These are phyloP conservation scores for Xylaria sp. DNA, from an alignment of 495 filamentous ascomycete species.

Conservation along the genomic window DNA sequence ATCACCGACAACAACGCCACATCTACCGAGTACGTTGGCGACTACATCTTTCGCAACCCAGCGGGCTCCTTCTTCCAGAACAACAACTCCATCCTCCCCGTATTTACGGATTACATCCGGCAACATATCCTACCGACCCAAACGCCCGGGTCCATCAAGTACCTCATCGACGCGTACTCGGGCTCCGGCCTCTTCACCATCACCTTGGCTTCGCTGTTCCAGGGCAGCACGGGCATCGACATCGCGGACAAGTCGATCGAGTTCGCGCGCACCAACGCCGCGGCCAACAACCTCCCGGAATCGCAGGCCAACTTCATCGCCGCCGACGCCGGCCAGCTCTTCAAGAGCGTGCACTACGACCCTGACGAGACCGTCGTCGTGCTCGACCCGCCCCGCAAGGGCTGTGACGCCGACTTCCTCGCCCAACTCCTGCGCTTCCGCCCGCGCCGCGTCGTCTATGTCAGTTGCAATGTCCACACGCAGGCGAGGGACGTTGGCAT, in stretches of 20 bases:
- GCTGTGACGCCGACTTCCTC: constrained; percentile 87
- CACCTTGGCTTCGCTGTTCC: constrained; percentile 82
- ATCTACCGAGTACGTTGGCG: constrained; percentile 83
- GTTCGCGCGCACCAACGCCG: constrained; percentile 79
- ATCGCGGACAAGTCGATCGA: constrained; percentile 71
- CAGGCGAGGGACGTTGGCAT: constrained; percentile 92
- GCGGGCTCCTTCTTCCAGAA: constrained; percentile 98
- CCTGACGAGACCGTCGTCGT: constrained; percentile 85
- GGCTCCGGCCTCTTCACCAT: constrained; percentile 97
- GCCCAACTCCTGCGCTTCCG: constrained; percentile 76
- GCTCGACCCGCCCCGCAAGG: constrained; percentile 93
- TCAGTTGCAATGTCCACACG: constrained; percentile 97
- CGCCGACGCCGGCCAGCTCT: constrained; percentile 83
- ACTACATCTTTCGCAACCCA: constrained; percentile 85
- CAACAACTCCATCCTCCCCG: constrained; percentile 96
- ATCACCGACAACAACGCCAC: constrained; percentile 83
- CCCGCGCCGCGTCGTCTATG: constrained; percentile 84
- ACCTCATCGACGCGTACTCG: constrained; percentile 96
- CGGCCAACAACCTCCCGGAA: constrained; percentile 69
- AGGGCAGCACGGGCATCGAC: constrained; percentile 57
- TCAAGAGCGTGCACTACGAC: constrained; percentile 73
- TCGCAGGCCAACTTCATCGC: constrained; percentile 74
- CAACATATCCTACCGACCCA: constrained; percentile 66
- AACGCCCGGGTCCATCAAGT: constrained; percentile 59
- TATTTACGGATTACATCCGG: constrained; percentile 90